These are phyloP conservation scores for Ogataea dorogensis DNA, from an alignment of 805 yeast species.

Conservation along the genomic window DNA sequence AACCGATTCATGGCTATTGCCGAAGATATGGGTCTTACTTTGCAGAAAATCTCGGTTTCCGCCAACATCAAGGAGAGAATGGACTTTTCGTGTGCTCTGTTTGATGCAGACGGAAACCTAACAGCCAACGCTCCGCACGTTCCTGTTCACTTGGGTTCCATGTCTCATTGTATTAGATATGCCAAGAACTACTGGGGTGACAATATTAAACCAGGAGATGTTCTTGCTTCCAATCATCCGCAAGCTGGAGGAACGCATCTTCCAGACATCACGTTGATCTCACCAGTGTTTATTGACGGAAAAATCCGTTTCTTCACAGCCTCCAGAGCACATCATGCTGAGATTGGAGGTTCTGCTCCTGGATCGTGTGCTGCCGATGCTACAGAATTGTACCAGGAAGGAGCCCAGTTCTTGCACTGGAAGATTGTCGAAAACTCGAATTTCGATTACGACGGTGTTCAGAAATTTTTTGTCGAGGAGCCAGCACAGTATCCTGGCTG, in stretches of 20 bases:
- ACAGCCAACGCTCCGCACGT: constrained; percentile 15
- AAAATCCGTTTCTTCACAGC: constrained; percentile 12
- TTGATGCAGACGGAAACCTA: constrained; percentile 13
- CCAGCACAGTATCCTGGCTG: constrained; percentile 53
- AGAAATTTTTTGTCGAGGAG: constrained; percentile 44
- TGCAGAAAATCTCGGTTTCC: constrained; percentile 11
- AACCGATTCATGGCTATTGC: constrained; percentile 15
- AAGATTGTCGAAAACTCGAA: constrained; percentile 47
- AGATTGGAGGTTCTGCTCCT: constrained; percentile 14
- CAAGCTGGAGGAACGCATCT: constrained; percentile 12
- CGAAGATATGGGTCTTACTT: constrained; percentile 12
- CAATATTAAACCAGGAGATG: constrained; percentile 10
- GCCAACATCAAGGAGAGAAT: constrained; percentile 14
- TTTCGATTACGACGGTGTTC: constrained; percentile 52
- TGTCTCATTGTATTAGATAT: constrained; percentile 12
- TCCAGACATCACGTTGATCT: constrained; percentile 12
- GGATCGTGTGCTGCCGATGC: constrained; percentile 16
- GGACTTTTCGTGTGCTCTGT: constrained; percentile 14
- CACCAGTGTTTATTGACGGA: constrained; percentile 13
- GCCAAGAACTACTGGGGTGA: constrained; percentile 14
- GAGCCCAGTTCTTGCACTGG: constrained; percentile 51
- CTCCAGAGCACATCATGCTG: constrained; percentile 14
- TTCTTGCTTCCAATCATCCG: constrained; percentile 13
- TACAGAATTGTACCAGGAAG: constrained; percentile 36
- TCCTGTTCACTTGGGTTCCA: constrained; percentile 14